These are phyloP conservation scores for Hypoxylon subgilvum DNA, from an alignment of 495 filamentous ascomycete genomes.

Conservation along the genomic window DNA sequence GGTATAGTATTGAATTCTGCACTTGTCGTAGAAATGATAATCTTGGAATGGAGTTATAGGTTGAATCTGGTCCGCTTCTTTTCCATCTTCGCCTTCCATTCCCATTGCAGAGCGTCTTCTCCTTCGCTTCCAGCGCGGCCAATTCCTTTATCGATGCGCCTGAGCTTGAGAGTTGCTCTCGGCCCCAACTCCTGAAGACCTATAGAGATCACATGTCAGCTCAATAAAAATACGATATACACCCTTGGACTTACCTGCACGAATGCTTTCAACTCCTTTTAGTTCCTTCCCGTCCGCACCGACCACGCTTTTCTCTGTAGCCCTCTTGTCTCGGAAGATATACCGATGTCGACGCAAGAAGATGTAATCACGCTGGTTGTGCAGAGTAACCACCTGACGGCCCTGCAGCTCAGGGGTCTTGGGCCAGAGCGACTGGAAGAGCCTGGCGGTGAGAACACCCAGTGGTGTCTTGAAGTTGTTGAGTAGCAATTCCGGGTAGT, in stretches of 20 bases:
- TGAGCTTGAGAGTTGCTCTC: constrained; percentile 55
- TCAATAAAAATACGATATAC: background rate
- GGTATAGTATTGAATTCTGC: constrained; percentile 24
- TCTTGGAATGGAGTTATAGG: too few species aligned
- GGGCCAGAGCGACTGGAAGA: constrained; percentile 85
- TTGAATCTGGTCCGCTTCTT: constrained; percentile 92
- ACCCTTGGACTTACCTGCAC: constrained; percentile 62
- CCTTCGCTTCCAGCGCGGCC: constrained; percentile 79
- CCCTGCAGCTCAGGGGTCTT: constrained; percentile 80
- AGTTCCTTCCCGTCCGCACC: constrained; percentile 86
- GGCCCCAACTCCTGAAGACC: constrained; percentile 41
- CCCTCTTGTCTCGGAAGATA: constrained; percentile 83
- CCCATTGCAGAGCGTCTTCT: constrained; percentile 73
- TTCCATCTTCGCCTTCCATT: constrained; percentile 93
- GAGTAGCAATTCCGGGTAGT: constrained; percentile 90
- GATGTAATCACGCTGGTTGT: constrained; percentile 96
- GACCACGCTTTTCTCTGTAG: constrained; percentile 85
- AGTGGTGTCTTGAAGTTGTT: constrained; percentile 96
- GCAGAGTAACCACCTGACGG: constrained; percentile 82
- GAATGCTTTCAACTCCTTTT: constrained; percentile 78
- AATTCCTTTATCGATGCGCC: constrained; percentile 89
- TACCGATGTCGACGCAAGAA: constrained; percentile 91
- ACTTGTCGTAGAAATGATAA: background rate
- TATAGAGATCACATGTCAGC: constrained; percentile 12
- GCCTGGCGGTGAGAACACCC: constrained; percentile 83